Evolutionary conservation across 73 alveolate genomes (phyloP).

Genomic region (Symbiodinium natans): DNA sequence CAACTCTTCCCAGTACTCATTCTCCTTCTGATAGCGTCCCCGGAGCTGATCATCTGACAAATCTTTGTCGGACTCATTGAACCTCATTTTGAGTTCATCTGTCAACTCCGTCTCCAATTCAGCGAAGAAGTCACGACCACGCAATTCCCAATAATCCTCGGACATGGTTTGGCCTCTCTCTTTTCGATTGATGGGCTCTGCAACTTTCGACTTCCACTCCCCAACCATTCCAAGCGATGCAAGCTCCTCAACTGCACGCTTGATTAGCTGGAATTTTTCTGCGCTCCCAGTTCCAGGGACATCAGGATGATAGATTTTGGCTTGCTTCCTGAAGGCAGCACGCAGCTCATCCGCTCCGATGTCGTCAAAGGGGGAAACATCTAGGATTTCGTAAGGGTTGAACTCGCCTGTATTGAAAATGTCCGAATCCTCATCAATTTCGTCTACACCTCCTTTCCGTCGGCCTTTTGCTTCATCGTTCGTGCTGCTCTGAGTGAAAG

Average conservation of each 20-base stretch:
- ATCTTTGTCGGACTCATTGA: conserved; percentile 75
- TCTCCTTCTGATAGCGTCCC: conserved; percentile 4
- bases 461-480: conserved; percentile 25
- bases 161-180: conserved; percentile 72
- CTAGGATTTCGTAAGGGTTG: conserved; percentile 62
- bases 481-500: conserved; percentile 56
- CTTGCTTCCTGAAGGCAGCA: conserved; percentile 62
- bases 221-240: conserved; percentile 76
- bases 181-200: conserved; percentile 26
- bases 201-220: conserved; percentile 34
- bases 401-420: conserved; percentile 60
- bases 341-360: conserved; percentile 61
- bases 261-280: conserved; percentile 42
- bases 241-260: conserved; percentile 62
- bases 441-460: conserved; percentile 64
- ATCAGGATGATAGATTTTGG: conserved; percentile 67
- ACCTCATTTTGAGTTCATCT: conserved; percentile 62
- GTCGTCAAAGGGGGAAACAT: conserved; percentile 54
- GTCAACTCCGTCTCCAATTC: conserved; percentile 69
- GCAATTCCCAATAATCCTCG: conserved; percentile 70
- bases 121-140: conserved; percentile 81
- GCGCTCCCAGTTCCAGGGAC: conserved; percentile 60
- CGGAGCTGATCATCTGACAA: conserved; percentile 37
- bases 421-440: conserved; percentile 60
- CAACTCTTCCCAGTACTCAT: conserved; percentile 68